phyloP scores from a whole-genome alignment of 1,284 basidiomycete genomes.

The Trichosporon ovoides region DNA sequence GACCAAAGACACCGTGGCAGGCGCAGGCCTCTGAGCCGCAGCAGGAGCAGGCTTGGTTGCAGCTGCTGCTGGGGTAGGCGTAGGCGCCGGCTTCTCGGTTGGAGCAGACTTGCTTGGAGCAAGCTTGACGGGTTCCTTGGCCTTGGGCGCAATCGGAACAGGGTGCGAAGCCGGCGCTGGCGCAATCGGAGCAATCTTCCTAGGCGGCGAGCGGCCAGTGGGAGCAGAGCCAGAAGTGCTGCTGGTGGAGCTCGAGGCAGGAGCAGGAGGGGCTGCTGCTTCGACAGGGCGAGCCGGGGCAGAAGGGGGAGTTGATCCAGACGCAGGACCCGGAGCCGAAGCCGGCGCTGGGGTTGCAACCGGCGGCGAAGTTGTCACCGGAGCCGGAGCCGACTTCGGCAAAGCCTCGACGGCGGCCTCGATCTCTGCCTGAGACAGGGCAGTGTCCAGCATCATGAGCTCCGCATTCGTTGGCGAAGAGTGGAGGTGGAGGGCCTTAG shows the following conservation, averaged over 20 bases:
- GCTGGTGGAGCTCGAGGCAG: not conserved
- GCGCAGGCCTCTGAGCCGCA: not conserved
- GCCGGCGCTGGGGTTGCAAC: not conserved
- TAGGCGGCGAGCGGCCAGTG: not conserved
- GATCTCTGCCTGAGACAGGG: slow-evolving; percentile 29
- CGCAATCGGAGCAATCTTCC: not conserved
- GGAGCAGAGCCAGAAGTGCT: not conserved
- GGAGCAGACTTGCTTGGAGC: not conserved
- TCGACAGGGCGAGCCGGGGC: not conserved
- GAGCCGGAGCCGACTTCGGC: not conserved
- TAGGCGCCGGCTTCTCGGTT: not conserved
- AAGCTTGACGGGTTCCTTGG: not conserved
- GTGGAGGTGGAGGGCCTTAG: slow-evolving; percentile 18
- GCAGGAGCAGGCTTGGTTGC: not conserved
- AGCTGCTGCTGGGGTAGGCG: not conserved
- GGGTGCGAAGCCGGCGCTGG: not conserved
- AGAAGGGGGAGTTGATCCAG: slow-evolving; percentile 6
- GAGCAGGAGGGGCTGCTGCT: not conserved
- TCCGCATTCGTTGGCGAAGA: slow-evolving; percentile 14
- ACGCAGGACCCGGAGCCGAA: slow-evolving; percentile 1
- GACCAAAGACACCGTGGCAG: slow-evolving; percentile 6
- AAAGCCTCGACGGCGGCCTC: slow-evolving; percentile 13
- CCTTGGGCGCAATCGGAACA: slow-evolving; percentile 1
- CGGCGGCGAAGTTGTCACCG: not conserved
- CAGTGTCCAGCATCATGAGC: slow-evolving; percentile 27